Conservation (phyloP, 2,329 filamentous ascomycete genomes). For the Scedosporium apiospermum region DNA sequence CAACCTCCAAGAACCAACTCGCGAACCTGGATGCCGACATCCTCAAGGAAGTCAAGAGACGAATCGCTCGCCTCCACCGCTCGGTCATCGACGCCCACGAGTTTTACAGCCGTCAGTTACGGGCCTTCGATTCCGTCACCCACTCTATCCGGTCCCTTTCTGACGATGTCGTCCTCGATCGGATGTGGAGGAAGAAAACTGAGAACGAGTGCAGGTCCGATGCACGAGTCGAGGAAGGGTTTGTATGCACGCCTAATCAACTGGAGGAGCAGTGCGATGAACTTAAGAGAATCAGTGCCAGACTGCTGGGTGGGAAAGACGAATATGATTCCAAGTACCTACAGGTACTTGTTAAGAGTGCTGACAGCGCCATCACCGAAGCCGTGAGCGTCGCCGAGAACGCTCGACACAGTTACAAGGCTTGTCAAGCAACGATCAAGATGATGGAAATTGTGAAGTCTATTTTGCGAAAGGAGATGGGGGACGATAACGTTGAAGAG, state of each 20-base stretch:
- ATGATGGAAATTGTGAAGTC: background rate
- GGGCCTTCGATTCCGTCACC: constrained; percentile 16
- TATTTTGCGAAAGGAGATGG: background rate
- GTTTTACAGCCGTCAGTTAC: constrained; percentile 14
- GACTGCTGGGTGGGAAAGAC: background rate
- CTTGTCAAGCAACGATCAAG: background rate
- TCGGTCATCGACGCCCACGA: constrained; percentile 15
- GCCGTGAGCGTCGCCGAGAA: background rate
- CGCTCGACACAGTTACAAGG: background rate
- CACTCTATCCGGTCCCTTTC: constrained; percentile 14
- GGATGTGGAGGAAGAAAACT: constrained; percentile 18
- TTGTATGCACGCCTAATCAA: background rate
- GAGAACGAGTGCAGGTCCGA: constrained; percentile 9
- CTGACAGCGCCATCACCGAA: too few relatives aligned
- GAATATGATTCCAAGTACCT: background rate
- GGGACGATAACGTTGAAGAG: background rate
- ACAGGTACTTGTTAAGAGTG: background rate
- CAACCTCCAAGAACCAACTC: background rate
- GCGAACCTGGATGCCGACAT: background rate
- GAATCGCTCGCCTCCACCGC: constrained; percentile 13
- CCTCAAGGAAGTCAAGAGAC: background rate
- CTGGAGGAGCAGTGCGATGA: background rate
- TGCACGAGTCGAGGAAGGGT: constrained; percentile 8
- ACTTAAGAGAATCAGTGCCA: background rate
- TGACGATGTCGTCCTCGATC: constrained; percentile 12